Base-by-base conservation (phyloP, 2,329 filamentous ascomycete species). In the Neopestalotiopsis clavispora region DNA sequence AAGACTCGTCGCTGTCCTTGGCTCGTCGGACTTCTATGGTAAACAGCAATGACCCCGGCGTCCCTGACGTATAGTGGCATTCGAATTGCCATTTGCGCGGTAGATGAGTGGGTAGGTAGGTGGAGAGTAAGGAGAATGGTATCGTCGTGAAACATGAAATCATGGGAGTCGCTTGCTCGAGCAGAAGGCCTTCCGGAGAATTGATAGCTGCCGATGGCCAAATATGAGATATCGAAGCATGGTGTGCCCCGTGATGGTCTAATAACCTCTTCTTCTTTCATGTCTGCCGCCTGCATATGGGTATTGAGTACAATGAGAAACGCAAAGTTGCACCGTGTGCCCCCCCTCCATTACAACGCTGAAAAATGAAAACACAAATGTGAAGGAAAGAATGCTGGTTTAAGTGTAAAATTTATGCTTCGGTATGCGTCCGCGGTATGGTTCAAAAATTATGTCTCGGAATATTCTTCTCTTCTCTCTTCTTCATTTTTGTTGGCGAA, bases 181-280 rank as follows among this genome's bases (percentile, higher is more conserved):
- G 61, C 10, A 49, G n/a, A 23, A 32, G 20, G 57, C n/a, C 14
- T n/a, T 14, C 12, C 17, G 28, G 23, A 28, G 20, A 28, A 45
- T 12, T 14, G 61, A 28, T 17, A 17, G 61, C 38, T 49, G 28
- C 38, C 32, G 38, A 12, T 28, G 61, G 28, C n/a, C 14, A 23
- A 30, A n/a, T 62, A 62, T 7, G 23, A 28, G n/a, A 62, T 38
- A 62, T 62, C n/a, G 30, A 62, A 23, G 13, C 30, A 32, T 38
- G 62, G 20, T 49, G 64, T 66, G 23, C 30, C 30, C 23, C 57
- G 28, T 30, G 14, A 30, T 30, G 57, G 28, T 59, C 64, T 66
- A 66, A 34, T 66, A 66, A 66, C 64, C 42, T 45, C 64, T 65
- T 65, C 20, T 62, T 42, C 23, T 42, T 42, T 63, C 45, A 52